A percentile compares a stretch with the other conserved stretches of the same genome.
Evolutionary conservation across 1,139 yeast genomes (phyloP).

Genomic region (Scheffersomyces lignicola): DNA sequence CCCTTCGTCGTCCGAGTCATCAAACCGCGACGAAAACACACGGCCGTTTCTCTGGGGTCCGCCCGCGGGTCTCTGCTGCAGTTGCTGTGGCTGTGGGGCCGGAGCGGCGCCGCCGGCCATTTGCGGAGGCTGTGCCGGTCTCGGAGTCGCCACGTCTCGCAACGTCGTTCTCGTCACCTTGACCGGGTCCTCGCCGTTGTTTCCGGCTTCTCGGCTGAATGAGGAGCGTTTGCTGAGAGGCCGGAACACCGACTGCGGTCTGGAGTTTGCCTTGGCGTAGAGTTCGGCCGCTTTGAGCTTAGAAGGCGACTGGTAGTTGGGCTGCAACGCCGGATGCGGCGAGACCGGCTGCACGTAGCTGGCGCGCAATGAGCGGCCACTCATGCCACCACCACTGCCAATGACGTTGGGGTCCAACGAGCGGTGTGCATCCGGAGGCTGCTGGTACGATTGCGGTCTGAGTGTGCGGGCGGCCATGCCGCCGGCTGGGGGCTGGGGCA

Average conservation of each 20-base stretch:
- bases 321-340: slow-evolving; percentile 43
- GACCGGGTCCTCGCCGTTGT: slow-evolving; percentile 27
- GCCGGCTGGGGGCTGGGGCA: background rate
- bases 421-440: slow-evolving; percentile 2
- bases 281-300: slow-evolving; percentile 48
- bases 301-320: slow-evolving; percentile 43
- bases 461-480: background rate
- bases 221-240: slow-evolving; percentile 51
- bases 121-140: slow-evolving; percentile 6
- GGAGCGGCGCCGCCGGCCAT: slow-evolving; percentile 8
- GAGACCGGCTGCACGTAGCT: slow-evolving; percentile 44
- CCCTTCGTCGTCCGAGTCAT: slow-evolving; percentile 54
- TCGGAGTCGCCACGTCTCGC: slow-evolving; percentile 8
- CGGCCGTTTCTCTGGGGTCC: slow-evolving; percentile 6
- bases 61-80: slow-evolving; percentile 2
- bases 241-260: slow-evolving; percentile 42
- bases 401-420: slow-evolving; percentile 7
- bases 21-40: slow-evolving; percentile 46
- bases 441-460: slow-evolving; percentile 4
- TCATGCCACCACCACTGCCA: slow-evolving; percentile 21
- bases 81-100: slow-evolving; percentile 9
- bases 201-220: slow-evolving; percentile 54
- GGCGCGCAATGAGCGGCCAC: slow-evolving; percentile 31
- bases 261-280: slow-evolving; percentile 48
- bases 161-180: slow-evolving; percentile 10